Base-by-base conservation (phyloP, 345 rosid genomes). In the Eucalyptus dawsonii region DNA sequence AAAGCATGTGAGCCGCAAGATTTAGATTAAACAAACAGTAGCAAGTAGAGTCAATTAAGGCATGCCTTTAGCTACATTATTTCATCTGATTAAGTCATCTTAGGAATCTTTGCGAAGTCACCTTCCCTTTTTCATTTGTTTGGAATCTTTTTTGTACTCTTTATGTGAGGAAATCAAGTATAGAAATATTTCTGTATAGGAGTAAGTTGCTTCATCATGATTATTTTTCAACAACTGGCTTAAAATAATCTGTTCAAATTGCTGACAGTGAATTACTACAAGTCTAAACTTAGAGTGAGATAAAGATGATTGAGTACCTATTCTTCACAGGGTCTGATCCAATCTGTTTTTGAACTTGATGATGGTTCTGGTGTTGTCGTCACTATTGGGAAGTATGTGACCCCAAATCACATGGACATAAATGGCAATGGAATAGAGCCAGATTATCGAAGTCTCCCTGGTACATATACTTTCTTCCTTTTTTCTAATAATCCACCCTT, bases 281-380 rank as follows among this genome's bases (percentile, higher is more conserved):
- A 45, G 34, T 34, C 44, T 86, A 29, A 51, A 51, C 60, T 86
- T 40, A 86, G 62, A 50, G 29, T 86, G 88, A 31, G 67, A 6
- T 86, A 76, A 50, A 50, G 65, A 86, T 31, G 22, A 86, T 86
- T 37, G 3, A 21, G 16, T 76, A 76, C 29, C 15, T 76, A 40
- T 45, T 86, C 87, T 91, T 91, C 49, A 69, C 93, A 96, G 99
- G 99, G 99, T 87, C 91, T 97, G 93, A 97, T 97, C 90, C 98
- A 97, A 56, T 96, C 99, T 4, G 99, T 97, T 60, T 97, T 92
- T 60, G 99, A 97, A 88, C 99, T 97, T 89, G 90, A 90, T 62
- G 99, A 97, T 91, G 98, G 99, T 69, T 97, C 99, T 81, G 99
- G 99, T 83, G 95, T 97, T 86, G 97, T 94, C 76, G 96, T 97